A percentile compares a stretch with the other conserved stretches of the same genome.
phyloP scores from a whole-genome alignment of 108 stramenopile genomes.

The Pseudonitzschia delicatissima region DNA sequence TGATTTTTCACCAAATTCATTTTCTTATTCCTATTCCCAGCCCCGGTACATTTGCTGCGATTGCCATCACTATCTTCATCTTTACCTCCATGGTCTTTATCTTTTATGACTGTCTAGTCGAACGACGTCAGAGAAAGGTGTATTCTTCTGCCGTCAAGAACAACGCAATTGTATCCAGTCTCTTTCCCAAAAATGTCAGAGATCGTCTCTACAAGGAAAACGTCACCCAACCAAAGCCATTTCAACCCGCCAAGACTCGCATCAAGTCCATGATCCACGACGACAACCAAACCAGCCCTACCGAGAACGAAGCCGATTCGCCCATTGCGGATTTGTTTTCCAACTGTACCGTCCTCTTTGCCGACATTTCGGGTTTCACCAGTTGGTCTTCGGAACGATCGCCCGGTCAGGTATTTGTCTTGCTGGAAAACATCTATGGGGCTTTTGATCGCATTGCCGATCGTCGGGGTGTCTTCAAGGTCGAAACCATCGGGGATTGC shows the following conservation, averaged over 20 bases:
- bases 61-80: slow-evolving; percentile 23
- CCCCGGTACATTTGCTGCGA: slow-evolving; percentile 13
- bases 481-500: slow-evolving; percentile 52
- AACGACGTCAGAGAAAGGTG: slow-evolving; percentile 42
- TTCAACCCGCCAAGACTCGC: slow-evolving; percentile 14
- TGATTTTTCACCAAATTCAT: not conserved
- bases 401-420: slow-evolving; percentile 37
- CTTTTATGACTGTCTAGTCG: slow-evolving; percentile 53
- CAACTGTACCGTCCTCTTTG: slow-evolving; percentile 20
- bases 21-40: slow-evolving; percentile 9
- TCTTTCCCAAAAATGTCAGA: slow-evolving; percentile 50
- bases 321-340: slow-evolving; percentile 24
- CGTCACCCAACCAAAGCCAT: not conserved
- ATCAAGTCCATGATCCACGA: slow-evolving; percentile 2
- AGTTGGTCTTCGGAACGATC: slow-evolving; percentile 9
- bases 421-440: slow-evolving; percentile 40
- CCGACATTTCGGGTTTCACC: slow-evolving; percentile 22
- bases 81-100: slow-evolving; percentile 38
- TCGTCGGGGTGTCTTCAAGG: slow-evolving; percentile 42
- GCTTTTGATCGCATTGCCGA: slow-evolving; percentile 44
- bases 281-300: not conserved
- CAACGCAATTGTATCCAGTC: slow-evolving; percentile 42
- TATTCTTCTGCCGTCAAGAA: slow-evolving; percentile 31
- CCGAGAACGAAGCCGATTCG: not conserved
- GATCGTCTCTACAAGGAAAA: slow-evolving; percentile 23